These are phyloP conservation scores for Peniophora sp. DNA, from an alignment of 1,284 basidiomycete genomes.

Conservation along the genomic window DNA sequence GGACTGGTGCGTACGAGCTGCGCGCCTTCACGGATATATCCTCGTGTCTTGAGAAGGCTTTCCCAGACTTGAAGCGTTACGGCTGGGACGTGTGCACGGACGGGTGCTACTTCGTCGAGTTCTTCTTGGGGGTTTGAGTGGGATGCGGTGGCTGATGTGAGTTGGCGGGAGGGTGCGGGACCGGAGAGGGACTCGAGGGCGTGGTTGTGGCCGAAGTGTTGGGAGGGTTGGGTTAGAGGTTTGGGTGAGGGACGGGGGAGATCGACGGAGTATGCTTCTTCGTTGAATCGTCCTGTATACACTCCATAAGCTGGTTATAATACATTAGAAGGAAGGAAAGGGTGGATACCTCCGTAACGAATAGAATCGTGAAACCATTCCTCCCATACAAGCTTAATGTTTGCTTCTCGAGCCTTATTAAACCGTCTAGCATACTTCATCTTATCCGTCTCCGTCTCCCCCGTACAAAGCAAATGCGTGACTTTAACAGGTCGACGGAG, in stretches of 20 bases:
- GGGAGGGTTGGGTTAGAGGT: slow-evolving; percentile 7
- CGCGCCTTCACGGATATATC: slow-evolving; percentile 49
- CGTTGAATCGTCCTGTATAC: slow-evolving; percentile 38
- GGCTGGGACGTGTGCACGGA: slow-evolving; percentile 44
- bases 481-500: slow-evolving; percentile 62
- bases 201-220: too few species aligned
- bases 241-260: slow-evolving; percentile 52
- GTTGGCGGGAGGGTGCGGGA: slow-evolving; percentile 18
- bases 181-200: slow-evolving; percentile 32
- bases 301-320: too few species aligned
- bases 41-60: slow-evolving; percentile 52
- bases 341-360: slow-evolving; percentile 47
- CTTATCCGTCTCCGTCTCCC: slow-evolving; percentile 52
- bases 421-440: slow-evolving; percentile 66
- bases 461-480: slow-evolving; percentile 61
- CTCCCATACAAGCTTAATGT: slow-evolving; percentile 71
- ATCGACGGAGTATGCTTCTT: slow-evolving; percentile 48
- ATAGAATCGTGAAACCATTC: slow-evolving; percentile 84
- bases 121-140: slow-evolving; percentile 17
- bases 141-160: slow-evolving; percentile 7
- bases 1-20: slow-evolving; percentile 48
- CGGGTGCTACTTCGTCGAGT: slow-evolving; percentile 43
- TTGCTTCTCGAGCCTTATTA: slow-evolving; percentile 53
- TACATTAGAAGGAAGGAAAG: background rate
- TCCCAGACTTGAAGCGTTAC: slow-evolving; percentile 62